These are phyloP conservation scores for Striga hermonthica DNA, from an alignment of 305 asterid genomes.

Conservation along the genomic window DNA sequence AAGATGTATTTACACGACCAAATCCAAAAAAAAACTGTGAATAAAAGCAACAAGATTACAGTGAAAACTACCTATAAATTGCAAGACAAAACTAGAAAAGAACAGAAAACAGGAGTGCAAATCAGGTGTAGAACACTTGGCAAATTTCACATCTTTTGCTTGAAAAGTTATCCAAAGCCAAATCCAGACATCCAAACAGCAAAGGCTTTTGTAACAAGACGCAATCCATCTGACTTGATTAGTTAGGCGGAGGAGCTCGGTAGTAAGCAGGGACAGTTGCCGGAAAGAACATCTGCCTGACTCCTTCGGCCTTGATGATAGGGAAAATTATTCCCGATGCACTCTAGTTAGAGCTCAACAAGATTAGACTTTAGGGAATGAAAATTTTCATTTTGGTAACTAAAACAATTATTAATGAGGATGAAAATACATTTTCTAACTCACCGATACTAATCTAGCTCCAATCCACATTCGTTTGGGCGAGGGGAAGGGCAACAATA, in stretches of 20 bases:
- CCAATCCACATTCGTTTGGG: constrained; percentile 75
- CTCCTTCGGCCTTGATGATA: constrained; percentile 89
- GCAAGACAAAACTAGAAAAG: not conserved
- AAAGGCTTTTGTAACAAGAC: constrained; percentile 22
- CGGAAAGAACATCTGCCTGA: constrained; percentile 93
- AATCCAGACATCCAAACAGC: constrained; percentile 26
- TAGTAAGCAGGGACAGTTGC: constrained; percentile 87
- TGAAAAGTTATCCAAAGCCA: constrained; percentile 18
- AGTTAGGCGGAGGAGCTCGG: constrained; percentile 60
- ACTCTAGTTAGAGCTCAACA: constrained; percentile 39
- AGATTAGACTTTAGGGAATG: constrained; percentile 7
- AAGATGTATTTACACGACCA: constrained; percentile 25
- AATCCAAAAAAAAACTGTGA: constrained; percentile 15
- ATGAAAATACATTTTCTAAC: constrained; percentile 19
- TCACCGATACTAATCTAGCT: constrained; percentile 67
- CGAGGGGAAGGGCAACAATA: constrained; percentile 80
- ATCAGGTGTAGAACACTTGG: constrained; percentile 7
- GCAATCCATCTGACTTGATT: constrained; percentile 17
- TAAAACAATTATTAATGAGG: not conserved
- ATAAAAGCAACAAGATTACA: constrained; percentile 9
- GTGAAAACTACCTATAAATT: not conserved
- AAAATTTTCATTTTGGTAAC: not conserved
- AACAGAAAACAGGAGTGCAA: constrained; percentile 18
- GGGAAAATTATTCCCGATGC: constrained; percentile 87
- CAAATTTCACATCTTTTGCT: constrained; percentile 29